Base-by-base conservation (phyloP, 73 alveolate species). In the Paramecium caudatum region DNA sequence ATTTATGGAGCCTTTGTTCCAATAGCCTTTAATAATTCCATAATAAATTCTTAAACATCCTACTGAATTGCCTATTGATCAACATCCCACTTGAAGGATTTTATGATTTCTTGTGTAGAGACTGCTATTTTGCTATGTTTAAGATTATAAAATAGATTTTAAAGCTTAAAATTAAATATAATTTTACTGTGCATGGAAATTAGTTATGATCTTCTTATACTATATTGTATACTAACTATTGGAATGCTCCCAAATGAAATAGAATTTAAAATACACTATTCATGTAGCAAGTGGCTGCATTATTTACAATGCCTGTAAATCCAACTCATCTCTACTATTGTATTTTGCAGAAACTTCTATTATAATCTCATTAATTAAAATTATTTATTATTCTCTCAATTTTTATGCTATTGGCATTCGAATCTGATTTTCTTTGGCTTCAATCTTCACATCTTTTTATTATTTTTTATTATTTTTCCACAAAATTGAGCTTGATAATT, bases 251-350 rank as follows among this genome's bases (percentile, higher is more conserved):
- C 83, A 65, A 65, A 65, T 65, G 27, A 17, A 65, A 65, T 23
- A 65, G 34, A 5, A 65, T 65, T 36, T 65, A 65, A 32, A 65
- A 65, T 65, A 65, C 83, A 65, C 50, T 33, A 65, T 65, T 65
- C 83, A 65, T 65, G 34, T 65, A 65, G n/a, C 83, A 65, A 25
- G 83, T 65, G n/a, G 83, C 83, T 25, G 83, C 83, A 65, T 65
- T 65, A 65, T 65, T 65, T 15, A 65, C 34, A 33, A 65, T 33
- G 10, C 83, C 83, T 1, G 83, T 65, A 65, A 65, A 65, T 8
- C 83, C 83, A 25, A 65, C 83, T 65, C 83, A 33, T 65, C 83
- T 10, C 83, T 36, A 65, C 83, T 65, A 27, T 33, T 65, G 15
- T 65, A 65, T 65, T 65, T 65, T 12, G 83, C 16, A 3, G 83